Conservation (phyloP, 2,329 filamentous ascomycete genomes). For the Aspergillus sp. region DNA sequence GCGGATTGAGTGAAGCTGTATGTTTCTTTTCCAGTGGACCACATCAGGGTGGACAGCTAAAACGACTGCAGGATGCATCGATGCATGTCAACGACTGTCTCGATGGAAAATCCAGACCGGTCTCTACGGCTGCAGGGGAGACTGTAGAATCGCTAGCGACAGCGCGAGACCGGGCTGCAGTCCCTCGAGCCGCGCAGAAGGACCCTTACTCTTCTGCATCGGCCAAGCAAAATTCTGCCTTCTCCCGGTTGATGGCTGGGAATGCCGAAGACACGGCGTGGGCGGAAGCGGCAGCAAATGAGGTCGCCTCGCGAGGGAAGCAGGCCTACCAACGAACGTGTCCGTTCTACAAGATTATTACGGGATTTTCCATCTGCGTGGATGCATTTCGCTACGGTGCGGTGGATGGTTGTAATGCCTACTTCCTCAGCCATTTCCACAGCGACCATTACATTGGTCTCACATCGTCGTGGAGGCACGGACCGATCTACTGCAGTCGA, state of each 20-base stretch:
- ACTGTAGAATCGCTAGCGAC: slow-evolving; percentile 36
- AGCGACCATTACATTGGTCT: slow-evolving; percentile 96
- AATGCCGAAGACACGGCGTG: slow-evolving; percentile 90
- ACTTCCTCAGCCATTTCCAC: slow-evolving; percentile 97
- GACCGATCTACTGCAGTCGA: slow-evolving; percentile 93
- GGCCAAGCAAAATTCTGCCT: slow-evolving; percentile 63
- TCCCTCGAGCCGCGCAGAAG: slow-evolving; percentile 74
- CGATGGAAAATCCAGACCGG: slow-evolving; percentile 70
- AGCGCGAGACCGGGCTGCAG: slow-evolving; percentile 64
- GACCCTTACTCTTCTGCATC: slow-evolving; percentile 66
- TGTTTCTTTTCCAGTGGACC: slow-evolving; percentile 9
- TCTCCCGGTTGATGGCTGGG: slow-evolving; percentile 87
- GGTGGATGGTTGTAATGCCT: slow-evolving; percentile 86
- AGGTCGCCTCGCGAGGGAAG: slow-evolving; percentile 75
- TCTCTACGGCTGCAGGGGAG: slow-evolving; percentile 34
- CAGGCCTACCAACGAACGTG: slow-evolving; percentile 86
- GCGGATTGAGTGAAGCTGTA: slow-evolving; percentile 51
- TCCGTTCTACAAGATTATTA: slow-evolving; percentile 98
- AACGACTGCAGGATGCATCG: slow-evolving; percentile 60
- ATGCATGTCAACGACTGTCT: slow-evolving; percentile 91
- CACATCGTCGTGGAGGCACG: slow-evolving; percentile 83
- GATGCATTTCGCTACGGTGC: slow-evolving; percentile 96
- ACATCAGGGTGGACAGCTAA: not conserved
- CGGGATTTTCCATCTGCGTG: slow-evolving; percentile 86
- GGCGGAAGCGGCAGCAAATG: slow-evolving; percentile 78